A percentile compares a stretch with the other conserved stretches of the same genome.
Evolutionary conservation across 1,139 yeast species (phyloP).

Genomic region (Sugiyamaella grinbergsii): DNA sequence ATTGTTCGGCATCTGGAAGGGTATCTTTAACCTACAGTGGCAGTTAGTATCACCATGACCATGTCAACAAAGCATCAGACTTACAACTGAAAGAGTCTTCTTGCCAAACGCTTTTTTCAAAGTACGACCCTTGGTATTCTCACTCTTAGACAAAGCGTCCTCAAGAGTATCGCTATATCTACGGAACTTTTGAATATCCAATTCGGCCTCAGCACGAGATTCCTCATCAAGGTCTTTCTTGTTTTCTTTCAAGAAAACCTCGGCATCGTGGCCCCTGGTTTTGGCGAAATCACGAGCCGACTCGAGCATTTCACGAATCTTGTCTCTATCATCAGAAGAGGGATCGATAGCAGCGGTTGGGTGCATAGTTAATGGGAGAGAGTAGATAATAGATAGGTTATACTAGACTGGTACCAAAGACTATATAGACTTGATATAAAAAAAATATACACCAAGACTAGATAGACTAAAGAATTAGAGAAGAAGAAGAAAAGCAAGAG

Average conservation of each 20-base stretch:
- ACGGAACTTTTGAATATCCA: slow-evolving; percentile 27
- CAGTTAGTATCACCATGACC: neutral
- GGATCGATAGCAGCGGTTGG: slow-evolving; percentile 36
- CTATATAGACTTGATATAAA: slow-evolving; percentile 3
- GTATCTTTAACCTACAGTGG: slow-evolving; percentile 25
- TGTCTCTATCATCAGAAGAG: slow-evolving; percentile 33
- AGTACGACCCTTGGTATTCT: slow-evolving; percentile 35
- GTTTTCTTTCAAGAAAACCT: slow-evolving; percentile 30
- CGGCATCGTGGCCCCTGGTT: slow-evolving; percentile 29
- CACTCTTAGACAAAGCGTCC: slow-evolving; percentile 33
- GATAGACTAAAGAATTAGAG: neutral
- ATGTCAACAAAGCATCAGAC: slow-evolving; percentile 4
- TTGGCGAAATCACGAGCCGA: slow-evolving; percentile 28
- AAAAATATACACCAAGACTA: neutral
- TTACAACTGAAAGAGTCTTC: slow-evolving; percentile 33
- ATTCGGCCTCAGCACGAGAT: slow-evolving; percentile 29
- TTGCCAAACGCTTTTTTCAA: slow-evolving; percentile 35
- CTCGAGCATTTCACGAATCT: slow-evolving; percentile 30
- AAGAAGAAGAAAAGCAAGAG: neutral
- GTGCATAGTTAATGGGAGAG: slow-evolving; percentile 16
- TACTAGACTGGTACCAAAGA: neutral
- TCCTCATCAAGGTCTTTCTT: slow-evolving; percentile 30
- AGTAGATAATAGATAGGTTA: neutral
- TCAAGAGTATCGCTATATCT: slow-evolving; percentile 31
- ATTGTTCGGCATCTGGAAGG: slow-evolving; percentile 29